Evolutionary conservation across 306 rosid genomes (phyloP), one percentile per base, ranked within the genome.

Genomic region (Mimosa pudica): DNA sequence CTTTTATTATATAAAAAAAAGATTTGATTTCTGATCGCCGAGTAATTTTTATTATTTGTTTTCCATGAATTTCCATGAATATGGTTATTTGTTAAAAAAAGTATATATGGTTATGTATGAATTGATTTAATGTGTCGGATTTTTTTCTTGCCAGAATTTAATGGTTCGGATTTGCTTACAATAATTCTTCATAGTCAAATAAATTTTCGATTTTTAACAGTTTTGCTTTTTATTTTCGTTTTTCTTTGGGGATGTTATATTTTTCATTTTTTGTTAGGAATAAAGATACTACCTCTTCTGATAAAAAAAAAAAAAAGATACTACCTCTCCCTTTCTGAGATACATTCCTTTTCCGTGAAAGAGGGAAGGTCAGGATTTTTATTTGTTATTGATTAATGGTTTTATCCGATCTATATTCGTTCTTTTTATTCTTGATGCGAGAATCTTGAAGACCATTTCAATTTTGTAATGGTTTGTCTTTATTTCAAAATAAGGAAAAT

Each of bases 361-460:
- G 48, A n/a, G 33, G 12, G 36, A 18, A 33, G 8, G 1, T 14
- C 42, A 32, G 17, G 6, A 10, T 6, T 3, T 32, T 62, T 32
- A 11, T 8, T 4, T 8, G 32, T 60, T 20, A 61, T 10, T 16
- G 38, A 45, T 57, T 57, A 69, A 38, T 38, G 42, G 42, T 38
- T 38, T 38, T 77, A 69, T 66, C 73, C 63, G 3, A 17, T 33
- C 33, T 77, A 6, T 69, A 44, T 57, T 38, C 45, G 11, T 67
- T 46, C 42, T 20, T 47, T 46, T 60, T 46, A 20, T 35, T 62
- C 62, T 71, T 71, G 73, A 38, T 38, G 42, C 13, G 66, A 36
- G 46, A 52, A 52, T 54, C 77, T 16, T 55, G 66, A 48, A 4
- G 4, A 58, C 44, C 33, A 8, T 60, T 66, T n/a, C 47, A 41